Evolutionary conservation across 2,329 filamentous ascomycete species (phyloP).

Genomic region (Penicillium sp.): DNA sequence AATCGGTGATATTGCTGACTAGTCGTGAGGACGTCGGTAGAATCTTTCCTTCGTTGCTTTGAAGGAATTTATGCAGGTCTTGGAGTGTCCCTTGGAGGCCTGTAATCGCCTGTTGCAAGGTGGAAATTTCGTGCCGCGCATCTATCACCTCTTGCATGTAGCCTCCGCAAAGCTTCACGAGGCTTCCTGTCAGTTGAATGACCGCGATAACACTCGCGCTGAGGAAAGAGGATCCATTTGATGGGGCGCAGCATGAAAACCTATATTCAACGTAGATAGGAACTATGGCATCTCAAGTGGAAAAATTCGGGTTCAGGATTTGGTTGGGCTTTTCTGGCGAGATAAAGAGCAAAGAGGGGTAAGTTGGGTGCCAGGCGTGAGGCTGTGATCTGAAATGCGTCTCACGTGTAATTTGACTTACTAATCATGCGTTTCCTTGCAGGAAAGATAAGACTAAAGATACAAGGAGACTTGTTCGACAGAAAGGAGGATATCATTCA

Average conservation of each 20-base stretch:
- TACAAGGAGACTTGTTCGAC: too few species aligned
- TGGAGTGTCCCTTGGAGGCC: conserved; percentile 11
- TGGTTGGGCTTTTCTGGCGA: neutral
- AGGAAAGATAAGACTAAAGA: too few species aligned
- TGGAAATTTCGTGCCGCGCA: conserved; percentile 18
- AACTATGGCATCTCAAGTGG: neutral
- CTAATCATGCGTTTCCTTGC: too few species aligned
- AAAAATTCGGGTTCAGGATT: neutral
- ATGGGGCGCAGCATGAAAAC: neutral
- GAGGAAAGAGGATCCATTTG: conserved; percentile 5
- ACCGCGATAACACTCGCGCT: conserved; percentile 21
- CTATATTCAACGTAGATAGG: neutral
- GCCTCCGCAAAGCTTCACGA: conserved; percentile 18
- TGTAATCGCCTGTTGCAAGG: conserved; percentile 9
- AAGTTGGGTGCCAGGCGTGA: neutral
- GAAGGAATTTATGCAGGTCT: conserved; percentile 11
- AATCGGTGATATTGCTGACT: conserved; percentile 9
- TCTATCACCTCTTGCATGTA: conserved; percentile 20
- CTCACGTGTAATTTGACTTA: neutral
- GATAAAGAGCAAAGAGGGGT: neutral
- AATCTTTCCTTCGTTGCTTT: neutral
- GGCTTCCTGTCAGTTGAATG: conserved; percentile 17
- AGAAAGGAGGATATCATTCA: too few species aligned
- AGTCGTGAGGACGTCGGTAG: conserved; percentile 7
- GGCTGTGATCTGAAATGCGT: neutral